Evolutionary conservation across 495 filamentous ascomycete species (phyloP), one percentile per base, ranked within the genome.

Genomic region (Aspergillus heteromorphus): DNA sequence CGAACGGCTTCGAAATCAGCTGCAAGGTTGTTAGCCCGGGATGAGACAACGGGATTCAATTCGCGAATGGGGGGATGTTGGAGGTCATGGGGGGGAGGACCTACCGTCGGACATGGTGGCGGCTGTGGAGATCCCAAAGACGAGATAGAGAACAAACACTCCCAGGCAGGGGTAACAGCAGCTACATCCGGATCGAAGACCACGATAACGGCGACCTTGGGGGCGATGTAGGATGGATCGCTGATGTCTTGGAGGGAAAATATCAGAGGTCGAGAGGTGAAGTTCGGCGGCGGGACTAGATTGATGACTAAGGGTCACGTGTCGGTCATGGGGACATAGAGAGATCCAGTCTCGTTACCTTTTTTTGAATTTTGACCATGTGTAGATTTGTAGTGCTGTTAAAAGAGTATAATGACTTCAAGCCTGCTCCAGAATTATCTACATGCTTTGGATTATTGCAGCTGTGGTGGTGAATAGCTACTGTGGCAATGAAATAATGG

Each of bases 1-100:
- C 82, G 82, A 65, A 95, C 83, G 65, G 86, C 77, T 59, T 91
- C 87, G 71, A 95, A 91, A 64, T 93, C 90, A 65, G 87, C 86
- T 86, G 53, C 19, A 54, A 43, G 41, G 48, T 30, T 13, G 58
- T 73, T 30, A 73, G 65, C 49, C 29, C 48, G 52, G 17, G 23
- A 41, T 11, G 45, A 10, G 9, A 47, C 17, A 21, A 21, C 18
- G 14, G 43, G 14, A 20, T 29, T 14, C 16, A 8, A 17, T 27
- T 29, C 13, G 27, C 41, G 41, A 69, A 60, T 18, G 48, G 49
- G 49, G 42, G 55, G n/a, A n/a, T n/a, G n/a, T n/a, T n/a, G n/a
- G n/a, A n/a, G n/a, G n/a, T n/a, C n/a, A n/a, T n/a, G n/a, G n/a
- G 55, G 36, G 47, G 52, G 56, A 49, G 45, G 60, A 57, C 75